These are phyloP conservation scores for Cymbopogon flexuosus DNA, from an alignment of 202 grass and related monocot species.

Conservation along the genomic window DNA sequence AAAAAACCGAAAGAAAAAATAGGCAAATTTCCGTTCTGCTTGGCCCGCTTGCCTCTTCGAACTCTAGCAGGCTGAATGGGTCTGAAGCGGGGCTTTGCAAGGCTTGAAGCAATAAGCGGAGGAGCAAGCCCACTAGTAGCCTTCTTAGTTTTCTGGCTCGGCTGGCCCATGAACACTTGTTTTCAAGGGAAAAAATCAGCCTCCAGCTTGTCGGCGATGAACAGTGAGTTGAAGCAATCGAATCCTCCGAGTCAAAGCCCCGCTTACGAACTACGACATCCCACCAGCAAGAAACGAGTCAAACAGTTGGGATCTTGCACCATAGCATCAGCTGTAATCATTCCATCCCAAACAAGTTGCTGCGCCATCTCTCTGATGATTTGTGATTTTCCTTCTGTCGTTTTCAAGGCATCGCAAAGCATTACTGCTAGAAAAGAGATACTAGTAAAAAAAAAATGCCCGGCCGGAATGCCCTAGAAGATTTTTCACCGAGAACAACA, in stretches of 20 bases:
- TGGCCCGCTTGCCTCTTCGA: too few species aligned
- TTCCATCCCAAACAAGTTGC: neutral
- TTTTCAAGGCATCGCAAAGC: too few species aligned
- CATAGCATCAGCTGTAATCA: neutral
- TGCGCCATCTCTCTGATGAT: neutral
- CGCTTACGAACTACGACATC: neutral
- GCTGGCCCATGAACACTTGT: neutral
- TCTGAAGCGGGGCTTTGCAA: too few species aligned
- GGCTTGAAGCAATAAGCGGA: too few species aligned
- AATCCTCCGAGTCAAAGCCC: conserved; percentile 11
- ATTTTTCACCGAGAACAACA: too few species aligned
- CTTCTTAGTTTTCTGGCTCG: neutral
- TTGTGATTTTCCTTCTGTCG: neutral
- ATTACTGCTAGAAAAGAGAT: too few species aligned
- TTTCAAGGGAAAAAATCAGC: neutral
- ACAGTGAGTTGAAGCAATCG: neutral
- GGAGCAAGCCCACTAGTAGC: neutral
- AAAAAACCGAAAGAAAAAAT: too few species aligned
- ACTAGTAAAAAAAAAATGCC: too few species aligned
- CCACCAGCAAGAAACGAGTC: neutral
- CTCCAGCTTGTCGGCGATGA: neutral
- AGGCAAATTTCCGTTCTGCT: too few species aligned
- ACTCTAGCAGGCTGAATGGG: too few species aligned
- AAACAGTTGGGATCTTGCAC: neutral
- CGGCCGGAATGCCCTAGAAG: too few species aligned